Conservation (phyloP, 805 yeast species). For the Candida nanaspora region DNA sequence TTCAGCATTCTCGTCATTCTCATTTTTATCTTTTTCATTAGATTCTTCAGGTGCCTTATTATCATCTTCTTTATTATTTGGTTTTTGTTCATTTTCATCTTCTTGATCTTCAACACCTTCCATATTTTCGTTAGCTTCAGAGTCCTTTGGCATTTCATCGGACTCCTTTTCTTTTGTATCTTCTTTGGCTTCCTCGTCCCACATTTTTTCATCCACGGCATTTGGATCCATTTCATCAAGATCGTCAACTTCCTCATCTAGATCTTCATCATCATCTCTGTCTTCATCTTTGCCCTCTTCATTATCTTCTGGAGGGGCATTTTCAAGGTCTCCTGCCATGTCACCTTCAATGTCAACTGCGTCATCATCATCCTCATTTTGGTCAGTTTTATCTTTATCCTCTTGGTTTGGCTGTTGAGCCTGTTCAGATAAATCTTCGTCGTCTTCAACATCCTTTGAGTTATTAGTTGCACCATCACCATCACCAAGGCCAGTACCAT, state of each 20-base stretch:
- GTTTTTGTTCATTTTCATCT: conserved; percentile 18
- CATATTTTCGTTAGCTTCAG: conserved; percentile 43
- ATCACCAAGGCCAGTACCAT: conserved; percentile 92
- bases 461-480: conserved; percentile 71
- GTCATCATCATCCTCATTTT: conserved; percentile 66
- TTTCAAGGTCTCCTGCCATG: conserved; percentile 90
- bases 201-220: conserved; percentile 94
- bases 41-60: conserved; percentile 29
- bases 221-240: conserved; percentile 88
- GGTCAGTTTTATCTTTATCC: conserved; percentile 55
- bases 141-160: conserved; percentile 56
- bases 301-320: conserved; percentile 57
- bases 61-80: conserved; percentile 25
- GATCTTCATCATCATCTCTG: conserved; percentile 59
- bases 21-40: conserved; percentile 31
- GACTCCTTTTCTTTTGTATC: conserved; percentile 76
- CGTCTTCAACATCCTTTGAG: conserved; percentile 83
- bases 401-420: conserved; percentile 70
- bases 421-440: conserved; percentile 76
- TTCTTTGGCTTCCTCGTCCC: conserved; percentile 87
- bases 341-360: conserved; percentile 96
- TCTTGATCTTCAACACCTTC: conserved; percentile 35
- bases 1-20: conserved; percentile 42
- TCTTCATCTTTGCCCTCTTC: conserved; percentile 43
- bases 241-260: conserved; percentile 87